phyloP scores from a whole-genome alignment of 148 eudicot species.

The Rheum nobile region DNA sequence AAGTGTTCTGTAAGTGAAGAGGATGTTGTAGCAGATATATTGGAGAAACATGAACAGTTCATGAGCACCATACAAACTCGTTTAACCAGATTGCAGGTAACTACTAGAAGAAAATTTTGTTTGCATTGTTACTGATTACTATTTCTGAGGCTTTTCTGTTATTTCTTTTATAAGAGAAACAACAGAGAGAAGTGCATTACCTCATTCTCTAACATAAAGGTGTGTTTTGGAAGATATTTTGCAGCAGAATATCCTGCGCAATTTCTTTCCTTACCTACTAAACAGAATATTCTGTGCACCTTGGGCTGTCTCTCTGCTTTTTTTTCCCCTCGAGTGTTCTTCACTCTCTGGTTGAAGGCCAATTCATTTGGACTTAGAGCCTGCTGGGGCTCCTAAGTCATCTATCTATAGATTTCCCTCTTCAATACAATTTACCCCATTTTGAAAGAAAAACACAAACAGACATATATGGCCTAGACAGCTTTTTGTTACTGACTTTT shows the following conservation, averaged over 20 bases:
- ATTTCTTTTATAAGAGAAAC: not conserved
- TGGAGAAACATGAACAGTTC: conserved; percentile 70
- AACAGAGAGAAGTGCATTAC: not conserved
- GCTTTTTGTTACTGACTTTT: not conserved
- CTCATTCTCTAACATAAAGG: not conserved
- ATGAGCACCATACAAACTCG: conserved; percentile 79
- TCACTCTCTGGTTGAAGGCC: no score
- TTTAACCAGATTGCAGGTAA: conserved; percentile 76
- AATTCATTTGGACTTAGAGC: no score
- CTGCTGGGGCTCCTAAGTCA: no score
- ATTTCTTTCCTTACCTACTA: not conserved
- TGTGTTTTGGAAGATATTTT: not conserved
- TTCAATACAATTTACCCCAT: no score
- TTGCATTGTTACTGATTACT: not conserved
- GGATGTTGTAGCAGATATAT: conserved; percentile 50
- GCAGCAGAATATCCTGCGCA: not conserved
- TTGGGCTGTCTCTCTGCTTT: no score
- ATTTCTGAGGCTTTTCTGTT: not conserved
- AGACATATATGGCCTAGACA: not conserved
- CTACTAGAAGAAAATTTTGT: not conserved
- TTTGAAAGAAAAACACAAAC: no score
- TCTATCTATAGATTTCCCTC: no score
- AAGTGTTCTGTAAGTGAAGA: conserved; percentile 38
- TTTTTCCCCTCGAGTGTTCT: no score
- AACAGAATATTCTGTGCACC: not conserved